phyloP scores from a whole-genome alignment of 2,329 filamentous ascomycete genomes.

The Penicillium sp. region DNA sequence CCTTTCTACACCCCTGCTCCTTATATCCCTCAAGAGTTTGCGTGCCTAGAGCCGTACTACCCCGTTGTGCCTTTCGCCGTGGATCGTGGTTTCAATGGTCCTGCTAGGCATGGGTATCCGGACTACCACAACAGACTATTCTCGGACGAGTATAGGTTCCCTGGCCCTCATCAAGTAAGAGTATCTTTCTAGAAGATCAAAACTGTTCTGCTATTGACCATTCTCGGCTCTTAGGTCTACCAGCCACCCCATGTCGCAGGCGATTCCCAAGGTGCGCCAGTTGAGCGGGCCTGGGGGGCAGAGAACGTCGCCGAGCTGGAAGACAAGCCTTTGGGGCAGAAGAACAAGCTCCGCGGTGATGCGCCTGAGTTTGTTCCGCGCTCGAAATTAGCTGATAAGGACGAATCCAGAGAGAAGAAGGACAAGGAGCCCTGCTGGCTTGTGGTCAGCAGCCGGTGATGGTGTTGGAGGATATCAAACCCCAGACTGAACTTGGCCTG shows the following conservation, averaged over 20 bases:
- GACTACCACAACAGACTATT: conserved; percentile 16
- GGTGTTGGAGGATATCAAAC: background rate
- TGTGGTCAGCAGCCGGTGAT: conserved; percentile 11
- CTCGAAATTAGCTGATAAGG: background rate
- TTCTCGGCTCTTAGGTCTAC: conserved; percentile 8
- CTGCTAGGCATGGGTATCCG: background rate
- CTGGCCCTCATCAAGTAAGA: conserved; percentile 21
- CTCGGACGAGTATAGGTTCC: conserved; percentile 21
- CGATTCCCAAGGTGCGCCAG: background rate
- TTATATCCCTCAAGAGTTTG: background rate
- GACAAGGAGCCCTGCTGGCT: conserved; percentile 15
- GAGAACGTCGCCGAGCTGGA: conserved; percentile 3
- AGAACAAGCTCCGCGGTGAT: conserved; percentile 26
- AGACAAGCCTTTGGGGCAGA: background rate
- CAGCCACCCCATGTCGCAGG: conserved; percentile 12
- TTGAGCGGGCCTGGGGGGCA: background rate
- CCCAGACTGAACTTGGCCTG: background rate
- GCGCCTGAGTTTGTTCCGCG: conserved; percentile 30
- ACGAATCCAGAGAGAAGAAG: background rate
- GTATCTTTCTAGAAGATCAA: background rate
- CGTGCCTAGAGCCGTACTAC: background rate
- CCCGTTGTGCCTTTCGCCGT: background rate
- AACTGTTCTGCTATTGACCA: background rate
- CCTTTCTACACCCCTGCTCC: background rate
- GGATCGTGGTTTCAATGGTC: conserved; percentile 1